Evolutionary conservation across 306 rosid species (phyloP), one percentile per base, ranked within the genome.

Genomic region (Biancaea sappan): DNA sequence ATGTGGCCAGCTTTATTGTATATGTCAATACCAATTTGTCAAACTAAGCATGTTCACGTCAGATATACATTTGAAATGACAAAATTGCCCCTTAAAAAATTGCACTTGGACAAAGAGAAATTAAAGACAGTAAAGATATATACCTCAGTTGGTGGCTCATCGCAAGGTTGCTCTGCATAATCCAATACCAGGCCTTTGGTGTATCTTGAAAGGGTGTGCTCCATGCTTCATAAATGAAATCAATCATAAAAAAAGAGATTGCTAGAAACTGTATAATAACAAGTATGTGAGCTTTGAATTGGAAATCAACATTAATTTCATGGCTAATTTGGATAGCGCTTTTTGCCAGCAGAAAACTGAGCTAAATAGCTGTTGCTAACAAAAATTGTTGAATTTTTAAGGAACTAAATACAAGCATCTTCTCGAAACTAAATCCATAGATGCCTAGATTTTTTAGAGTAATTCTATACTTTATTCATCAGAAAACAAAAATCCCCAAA

Each of bases 171-270:
- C 35, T 67, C 79, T 69, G 77, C 59, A 64, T 4, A 35, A 57
- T 84, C 86, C 29, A 69, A 44, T 29, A 69, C 76, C 28, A 41
- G 12, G 4, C 80, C 76, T 68, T 66, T 82, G 34, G 66, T 72
- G 78, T 91, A 89, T 72, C 89, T 87, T 66, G 85, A 63, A 54
- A 91, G 80, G 11, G 79, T 86, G 4, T 86, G 91, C 37, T 86
- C 86, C 95, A 89, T 87, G 88, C 97, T 89, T 75, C 80, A 80
- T 69, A 15, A 46, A 82, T 68, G 54, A 77, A 81, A 35, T 16
- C 35, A 44, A 51, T 66, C 34, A 37, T 63, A 79, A 76, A 16
- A 46, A 69, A 72, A 40, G 5, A 5, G 8, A 50, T n/a, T 18
- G 38, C 44, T 25, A 25, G 25, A 28, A 35, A 54, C 35, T 43